Conservation (phyloP, 345 rosid species). For the Moricandia arvensis region DNA sequence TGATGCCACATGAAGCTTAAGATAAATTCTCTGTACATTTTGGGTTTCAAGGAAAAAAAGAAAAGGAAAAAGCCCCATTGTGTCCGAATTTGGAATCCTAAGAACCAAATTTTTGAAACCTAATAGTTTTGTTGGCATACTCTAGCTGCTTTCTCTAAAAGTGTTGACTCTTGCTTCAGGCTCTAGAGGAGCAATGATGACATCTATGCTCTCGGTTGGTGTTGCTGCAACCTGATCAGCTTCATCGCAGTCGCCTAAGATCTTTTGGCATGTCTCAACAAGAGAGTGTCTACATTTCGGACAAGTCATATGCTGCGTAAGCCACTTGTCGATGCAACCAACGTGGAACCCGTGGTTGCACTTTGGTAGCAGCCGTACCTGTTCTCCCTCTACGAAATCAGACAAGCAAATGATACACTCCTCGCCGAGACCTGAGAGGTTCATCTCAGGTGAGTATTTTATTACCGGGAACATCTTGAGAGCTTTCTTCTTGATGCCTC, state of each 20-base stretch:
- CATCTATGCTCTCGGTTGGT: conserved; percentile 21
- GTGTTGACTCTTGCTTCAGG: conserved; percentile 38
- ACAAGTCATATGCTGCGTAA: conserved; percentile 47
- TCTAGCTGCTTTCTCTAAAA: conserved; percentile 32
- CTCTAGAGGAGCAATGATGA: conserved; percentile 39
- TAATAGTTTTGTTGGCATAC: conserved; percentile 23
- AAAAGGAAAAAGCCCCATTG: neutral
- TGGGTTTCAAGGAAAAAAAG: neutral
- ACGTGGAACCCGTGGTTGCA: conserved; percentile 57
- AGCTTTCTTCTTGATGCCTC: conserved; percentile 47
- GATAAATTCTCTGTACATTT: conserved; percentile 18
- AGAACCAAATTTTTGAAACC: neutral
- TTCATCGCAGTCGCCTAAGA: conserved; percentile 24
- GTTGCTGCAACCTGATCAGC: conserved; percentile 26
- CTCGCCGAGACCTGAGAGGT: conserved; percentile 45
- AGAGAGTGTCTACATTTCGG: conserved; percentile 61
- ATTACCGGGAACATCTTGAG: conserved; percentile 50
- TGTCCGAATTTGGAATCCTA: neutral
- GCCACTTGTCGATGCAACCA: conserved; percentile 55
- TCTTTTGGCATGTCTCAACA: conserved; percentile 42
- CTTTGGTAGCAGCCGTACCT: conserved; percentile 51
- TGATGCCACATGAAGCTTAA: conserved; percentile 4
- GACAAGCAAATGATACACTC: conserved; percentile 66
- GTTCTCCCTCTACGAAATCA: conserved; percentile 46
- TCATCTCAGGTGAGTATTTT: conserved; percentile 42